Evolutionary conservation across 2,329 filamentous ascomycete species (phyloP).

Genomic region (Aspergillus sp.): DNA sequence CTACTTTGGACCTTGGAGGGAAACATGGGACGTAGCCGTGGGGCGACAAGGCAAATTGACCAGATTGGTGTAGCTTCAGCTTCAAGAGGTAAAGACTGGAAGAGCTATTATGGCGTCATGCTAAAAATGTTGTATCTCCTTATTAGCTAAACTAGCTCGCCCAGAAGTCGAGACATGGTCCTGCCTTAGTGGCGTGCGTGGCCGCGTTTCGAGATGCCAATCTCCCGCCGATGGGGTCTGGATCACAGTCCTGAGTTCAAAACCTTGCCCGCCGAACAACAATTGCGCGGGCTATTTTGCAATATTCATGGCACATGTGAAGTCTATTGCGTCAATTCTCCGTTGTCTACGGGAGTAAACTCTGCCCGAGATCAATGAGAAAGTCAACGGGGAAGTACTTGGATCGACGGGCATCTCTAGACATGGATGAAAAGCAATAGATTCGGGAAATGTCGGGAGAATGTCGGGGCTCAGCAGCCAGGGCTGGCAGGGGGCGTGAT

Average conservation of each 20-base stretch:
- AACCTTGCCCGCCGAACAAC: neutral
- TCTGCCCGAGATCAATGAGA: neutral
- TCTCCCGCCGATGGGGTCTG: slow-evolving; percentile 19
- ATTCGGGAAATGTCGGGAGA: slow-evolving; percentile 23
- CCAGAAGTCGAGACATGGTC: slow-evolving; percentile 20
- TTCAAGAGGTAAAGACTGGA: neutral
- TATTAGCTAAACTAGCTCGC: slow-evolving; percentile 13
- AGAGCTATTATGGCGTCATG: slow-evolving; percentile 20
- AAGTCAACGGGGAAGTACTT: neutral
- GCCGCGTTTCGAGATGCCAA: slow-evolving; percentile 25
- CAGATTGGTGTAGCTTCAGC: neutral
- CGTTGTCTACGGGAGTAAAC: neutral
- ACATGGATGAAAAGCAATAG: neutral
- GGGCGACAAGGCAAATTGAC: neutral
- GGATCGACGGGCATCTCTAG: neutral
- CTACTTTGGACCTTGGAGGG: neutral
- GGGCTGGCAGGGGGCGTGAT: slow-evolving; percentile 10
- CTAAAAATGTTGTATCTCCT: slow-evolving; percentile 21
- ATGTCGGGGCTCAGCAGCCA: slow-evolving; percentile 8
- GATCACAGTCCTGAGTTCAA: neutral
- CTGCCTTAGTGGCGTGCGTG: slow-evolving; percentile 24
- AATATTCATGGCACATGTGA: neutral
- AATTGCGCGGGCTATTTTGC: neutral
- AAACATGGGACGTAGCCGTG: neutral
- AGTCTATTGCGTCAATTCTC: slow-evolving; percentile 1